Evolutionary conservation across 73 alveolate genomes (phyloP).

Genomic region (Paramecium octaurelia): DNA sequence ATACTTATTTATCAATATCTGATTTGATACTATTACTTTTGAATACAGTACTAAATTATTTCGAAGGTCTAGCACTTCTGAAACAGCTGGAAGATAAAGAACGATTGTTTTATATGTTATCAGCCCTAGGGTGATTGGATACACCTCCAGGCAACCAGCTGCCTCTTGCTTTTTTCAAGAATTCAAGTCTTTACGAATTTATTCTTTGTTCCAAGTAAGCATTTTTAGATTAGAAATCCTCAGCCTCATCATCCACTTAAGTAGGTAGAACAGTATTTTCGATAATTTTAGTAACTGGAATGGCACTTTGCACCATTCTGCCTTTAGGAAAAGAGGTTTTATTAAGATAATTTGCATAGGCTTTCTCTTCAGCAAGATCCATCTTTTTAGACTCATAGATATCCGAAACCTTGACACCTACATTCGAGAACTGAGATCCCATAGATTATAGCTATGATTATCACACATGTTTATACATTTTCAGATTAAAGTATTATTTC

Average conservation of each 20-base stretch:
- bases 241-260: slow-evolving; percentile 27
- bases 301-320: not conserved
- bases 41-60: not conserved
- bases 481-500: slow-evolving; percentile 3
- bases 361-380: slow-evolving; percentile 22
- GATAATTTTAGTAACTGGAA: not conserved
- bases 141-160: slow-evolving; percentile 41
- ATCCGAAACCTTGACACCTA: not conserved
- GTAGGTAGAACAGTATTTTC: not conserved
- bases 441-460: not conserved
- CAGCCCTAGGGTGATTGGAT: not conserved
- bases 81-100: not conserved
- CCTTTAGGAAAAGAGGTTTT: not conserved
- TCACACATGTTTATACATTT: not conserved
- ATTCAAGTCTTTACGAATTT: not conserved
- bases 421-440: slow-evolving; percentile 26
- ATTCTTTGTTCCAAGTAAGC: slow-evolving; percentile 3
- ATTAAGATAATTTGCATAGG: not conserved
- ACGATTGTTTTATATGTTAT: not conserved
- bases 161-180: not conserved
- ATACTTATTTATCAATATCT: slow-evolving; percentile 24
- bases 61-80: not conserved
- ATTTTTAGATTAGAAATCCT: slow-evolving; percentile 16
- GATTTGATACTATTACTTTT: slow-evolving; percentile 4
- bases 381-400: slow-evolving; percentile 26